Conservation (phyloP, 495 filamentous ascomycete species). For the Penicillium fimorum region DNA sequence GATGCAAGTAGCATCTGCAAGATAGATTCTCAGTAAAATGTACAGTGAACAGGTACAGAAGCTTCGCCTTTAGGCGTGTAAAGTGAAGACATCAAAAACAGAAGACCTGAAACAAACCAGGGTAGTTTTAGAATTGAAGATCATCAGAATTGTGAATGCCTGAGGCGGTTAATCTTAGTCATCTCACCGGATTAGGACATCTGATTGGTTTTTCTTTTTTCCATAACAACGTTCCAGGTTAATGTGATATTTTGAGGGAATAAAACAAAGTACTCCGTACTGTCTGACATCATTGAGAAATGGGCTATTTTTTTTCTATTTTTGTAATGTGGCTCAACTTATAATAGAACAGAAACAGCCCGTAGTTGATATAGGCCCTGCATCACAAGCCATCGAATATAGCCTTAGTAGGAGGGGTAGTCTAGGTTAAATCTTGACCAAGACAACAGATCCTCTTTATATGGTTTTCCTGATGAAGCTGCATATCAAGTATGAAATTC, state of each 20-base stretch:
- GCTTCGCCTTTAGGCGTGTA: background rate
- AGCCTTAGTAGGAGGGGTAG: no score
- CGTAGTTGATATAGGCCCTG: no score
- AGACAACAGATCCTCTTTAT: no score
- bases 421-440: no score
- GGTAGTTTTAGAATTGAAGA: background rate
- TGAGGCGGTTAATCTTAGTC: constrained; percentile 5
- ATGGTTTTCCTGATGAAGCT: no score
- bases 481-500: no score
- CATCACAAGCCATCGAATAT: no score
- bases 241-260: background rate
- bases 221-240: no score
- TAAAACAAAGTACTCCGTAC: no score
- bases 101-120: constrained; percentile 5
- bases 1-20: constrained; percentile 14
- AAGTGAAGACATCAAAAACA: background rate
- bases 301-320: background rate
- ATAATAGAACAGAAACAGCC: background rate
- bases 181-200: constrained; percentile 1
- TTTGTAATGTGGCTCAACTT: background rate
- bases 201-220: background rate
- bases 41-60: background rate
- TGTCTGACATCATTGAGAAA: constrained; percentile 1
- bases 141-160: constrained; percentile 1
- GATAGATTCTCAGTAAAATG: background rate